Percentiles rank a stretch among this genome's conserved stretches.
These are phyloP conservation scores for Sisymbrium altissimum DNA, from an alignment of 345 rosid species.

Conservation along the genomic window DNA sequence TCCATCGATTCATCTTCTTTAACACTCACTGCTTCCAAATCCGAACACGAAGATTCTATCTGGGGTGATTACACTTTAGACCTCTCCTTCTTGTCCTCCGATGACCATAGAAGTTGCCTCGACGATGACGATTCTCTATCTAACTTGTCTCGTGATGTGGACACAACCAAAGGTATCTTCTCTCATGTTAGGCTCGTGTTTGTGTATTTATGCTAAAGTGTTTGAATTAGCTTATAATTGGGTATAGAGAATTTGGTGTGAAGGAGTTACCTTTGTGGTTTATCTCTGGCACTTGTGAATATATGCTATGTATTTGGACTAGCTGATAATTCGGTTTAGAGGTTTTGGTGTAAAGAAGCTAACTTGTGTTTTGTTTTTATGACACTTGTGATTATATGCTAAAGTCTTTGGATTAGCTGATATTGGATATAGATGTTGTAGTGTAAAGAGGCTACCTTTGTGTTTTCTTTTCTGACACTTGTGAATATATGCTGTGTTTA, in stretches of 20 bases:
- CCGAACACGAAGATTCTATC: constrained; percentile 25
- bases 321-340: neutral
- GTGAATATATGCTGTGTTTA: neutral
- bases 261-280: too few species aligned
- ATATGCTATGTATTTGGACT: neutral
- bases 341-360: too few species aligned
- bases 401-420: neutral
- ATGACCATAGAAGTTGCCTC: constrained; percentile 27
- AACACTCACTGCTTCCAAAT: constrained; percentile 13
- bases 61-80: constrained; percentile 32
- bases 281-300: neutral
- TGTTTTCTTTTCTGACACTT: neutral
- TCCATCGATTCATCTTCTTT: constrained; percentile 20
- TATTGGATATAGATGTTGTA: neutral
- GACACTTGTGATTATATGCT: neutral
- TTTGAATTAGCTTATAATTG: neutral
- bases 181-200: neutral
- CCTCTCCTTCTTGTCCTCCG: constrained; percentile 33
- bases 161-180: constrained; percentile 19
- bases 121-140: constrained; percentile 21
- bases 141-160: constrained; percentile 29
- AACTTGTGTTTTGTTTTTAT: too few species aligned
- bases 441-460: too few species aligned
- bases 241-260: too few species aligned
- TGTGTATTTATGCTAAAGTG: neutral